Evolutionary conservation across 176 grass and related monocot species (phyloP), one percentile per base, ranked within the genome.

Genomic region (Aegilops tauschii): DNA sequence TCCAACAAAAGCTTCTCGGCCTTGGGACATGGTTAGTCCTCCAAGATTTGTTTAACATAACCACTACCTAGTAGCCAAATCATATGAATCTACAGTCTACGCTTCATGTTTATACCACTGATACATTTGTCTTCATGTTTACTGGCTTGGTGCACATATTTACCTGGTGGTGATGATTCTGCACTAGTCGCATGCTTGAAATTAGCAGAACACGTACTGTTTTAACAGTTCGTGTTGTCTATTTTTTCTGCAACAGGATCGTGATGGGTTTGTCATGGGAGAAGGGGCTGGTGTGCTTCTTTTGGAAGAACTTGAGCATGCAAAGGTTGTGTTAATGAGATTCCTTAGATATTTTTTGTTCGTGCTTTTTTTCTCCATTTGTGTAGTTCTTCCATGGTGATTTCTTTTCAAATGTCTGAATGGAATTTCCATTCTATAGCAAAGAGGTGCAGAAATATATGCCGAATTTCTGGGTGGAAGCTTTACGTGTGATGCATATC

Each of bases 251-350:
- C 82, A 65, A 87, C 74, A 99, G 97, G 97, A 91, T 56, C 90
- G 97, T 40, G 97, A 99, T 94, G 97, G 97, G 81, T 99, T 99
- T 99, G 94, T 99, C 59, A 99, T 99, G 90, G 97, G 97, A 86
- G 97, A 99, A 93, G 97, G 97, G 63, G 91, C 94, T 81, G 97
- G 97, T 29, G 97, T 99, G 68, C 94, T 99, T 83, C 87, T 99
- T 85, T 74, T 97, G 80, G 97, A 99, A 99, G 97, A 99, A 93
- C 94, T 99, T 82, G 97, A 99, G 85, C 94, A 99, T 65, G 97
- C 94, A 87, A 93, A 95, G 94, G 94, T 95, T 83, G 16, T 23
- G 39, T 18, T 68, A 56, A 76, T 69, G 54, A 69, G 17, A 30
- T 76, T 80, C 34, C 67, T 21, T 73, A 54, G 12, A 69, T 27